phyloP scores from a whole-genome alignment of 1,284 basidiomycete genomes.

The Boletus smithii region DNA sequence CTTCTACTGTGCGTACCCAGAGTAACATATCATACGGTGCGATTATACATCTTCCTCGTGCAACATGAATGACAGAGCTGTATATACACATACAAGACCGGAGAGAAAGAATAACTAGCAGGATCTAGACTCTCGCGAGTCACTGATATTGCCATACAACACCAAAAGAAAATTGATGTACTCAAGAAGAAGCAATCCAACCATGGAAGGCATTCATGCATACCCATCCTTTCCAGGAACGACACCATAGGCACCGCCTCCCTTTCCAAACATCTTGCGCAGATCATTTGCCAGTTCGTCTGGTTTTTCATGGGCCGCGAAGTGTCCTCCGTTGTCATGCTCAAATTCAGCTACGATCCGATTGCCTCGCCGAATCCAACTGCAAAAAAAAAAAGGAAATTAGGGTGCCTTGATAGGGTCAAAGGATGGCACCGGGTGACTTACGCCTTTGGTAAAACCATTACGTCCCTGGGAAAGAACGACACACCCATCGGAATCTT shows the following conservation, averaged over 20 bases:
- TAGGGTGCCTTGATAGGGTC: neutral
- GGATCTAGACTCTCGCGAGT: no score
- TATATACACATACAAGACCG: no score
- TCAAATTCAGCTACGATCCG: conserved; percentile 25
- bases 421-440: conserved; percentile 8
- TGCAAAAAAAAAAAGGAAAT: conserved; percentile 7
- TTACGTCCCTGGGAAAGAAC: conserved; percentile 47
- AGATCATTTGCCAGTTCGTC: conserved; percentile 37
- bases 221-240: conserved; percentile 36
- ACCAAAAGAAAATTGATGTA: no score
- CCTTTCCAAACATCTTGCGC: conserved; percentile 43
- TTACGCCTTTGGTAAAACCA: conserved; percentile 38
- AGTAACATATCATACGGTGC: no score
- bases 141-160: no score
- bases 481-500: conserved; percentile 47
- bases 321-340: conserved; percentile 42
- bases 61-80: no score
- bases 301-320: conserved; percentile 40
- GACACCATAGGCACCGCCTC: conserved; percentile 37
- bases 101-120: no score
- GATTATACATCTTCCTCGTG: no score
- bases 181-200: no score
- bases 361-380: conserved; percentile 23
- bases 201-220: conserved; percentile 7
- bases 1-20: no score